Evolutionary conservation across 2,329 filamentous ascomycete species (phyloP), one percentile per base, ranked within the genome.

Genomic region (Fusarium gaditjirri): DNA sequence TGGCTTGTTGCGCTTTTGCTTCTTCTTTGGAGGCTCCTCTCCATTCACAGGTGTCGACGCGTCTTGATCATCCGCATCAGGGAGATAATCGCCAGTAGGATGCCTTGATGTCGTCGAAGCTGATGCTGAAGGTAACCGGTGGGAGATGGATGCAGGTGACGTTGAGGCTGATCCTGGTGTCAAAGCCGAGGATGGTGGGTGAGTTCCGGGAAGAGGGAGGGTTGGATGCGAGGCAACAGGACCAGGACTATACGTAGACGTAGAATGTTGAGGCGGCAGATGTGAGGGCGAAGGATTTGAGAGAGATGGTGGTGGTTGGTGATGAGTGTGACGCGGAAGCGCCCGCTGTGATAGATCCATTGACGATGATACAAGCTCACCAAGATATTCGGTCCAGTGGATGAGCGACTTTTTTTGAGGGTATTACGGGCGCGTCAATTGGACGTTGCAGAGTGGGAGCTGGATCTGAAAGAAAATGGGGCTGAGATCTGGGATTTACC

Each of bases 1-100:
- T 7, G 93, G 93, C 80, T 95, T 95, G 82, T 95, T 95, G 52
- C 93, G 89, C 84, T 93, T 94, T 83, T 95, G 93, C 82, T 92
- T 94, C 84, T 93, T 93, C 80, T 83, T 87, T 16, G 83, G 78
- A n/a, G 84, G 86, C 46, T 84, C 81, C 39, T 80, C 79, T n/a
- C 70, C 76, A 63, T 74, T 73, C 14, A 71, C 61, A 6, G 61
- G 46, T 59, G 66, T 74, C 11, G 64, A 65, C n/a, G 52, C 72
- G 67, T 77, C 72, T 31, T 67, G 65, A 31, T 78, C 76, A 39
- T 74, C 69, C 38, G 36, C 60, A 43, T 74, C 73, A 38, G 57
- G 62, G 29, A 58, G 65, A 38, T 74, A 76, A 25, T 74, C 75
- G 38, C 64, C 60, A 46, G 67, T 59, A 47, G 56, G 65, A 55